phyloP scores from a whole-genome alignment of 768 basidiomycete genomes.

The Gyrodon lividus region DNA sequence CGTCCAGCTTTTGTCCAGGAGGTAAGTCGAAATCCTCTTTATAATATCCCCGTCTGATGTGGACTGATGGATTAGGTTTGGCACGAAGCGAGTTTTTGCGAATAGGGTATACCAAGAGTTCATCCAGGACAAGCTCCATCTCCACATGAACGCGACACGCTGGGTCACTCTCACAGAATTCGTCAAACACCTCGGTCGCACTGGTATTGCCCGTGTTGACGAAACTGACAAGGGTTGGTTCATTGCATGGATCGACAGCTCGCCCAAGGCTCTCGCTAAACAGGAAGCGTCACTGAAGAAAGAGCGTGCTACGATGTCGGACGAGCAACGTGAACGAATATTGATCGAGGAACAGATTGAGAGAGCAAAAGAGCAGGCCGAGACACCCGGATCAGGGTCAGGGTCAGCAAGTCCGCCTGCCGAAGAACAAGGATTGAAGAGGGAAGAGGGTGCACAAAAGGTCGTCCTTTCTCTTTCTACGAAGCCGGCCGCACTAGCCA shows the following conservation, averaged over 20 bases:
- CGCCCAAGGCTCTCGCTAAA: conserved; percentile 90
- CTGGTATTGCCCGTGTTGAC: conserved; percentile 87
- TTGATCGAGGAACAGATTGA: conserved; percentile 94
- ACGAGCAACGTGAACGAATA: conserved; percentile 90
- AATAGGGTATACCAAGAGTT: conserved; percentile 98
- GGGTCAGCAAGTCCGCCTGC: conserved; percentile 38
- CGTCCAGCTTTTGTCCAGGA: conserved; percentile 81
- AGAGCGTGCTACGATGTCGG: conserved; percentile 86
- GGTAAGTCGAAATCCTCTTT: conserved; percentile 43
- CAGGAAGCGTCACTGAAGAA: conserved; percentile 88
- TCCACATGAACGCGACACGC: conserved; percentile 98
- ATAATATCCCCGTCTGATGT: neutral
- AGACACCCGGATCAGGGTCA: conserved; percentile 26
- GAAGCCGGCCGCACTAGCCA: conserved; percentile 42
- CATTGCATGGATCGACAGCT: conserved; percentile 95
- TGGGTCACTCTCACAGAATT: conserved; percentile 99
- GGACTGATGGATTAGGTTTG: conserved; percentile 52
- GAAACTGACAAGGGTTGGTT: conserved; percentile 99
- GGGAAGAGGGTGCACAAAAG: conserved; percentile 70
- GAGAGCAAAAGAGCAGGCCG: conserved; percentile 62
- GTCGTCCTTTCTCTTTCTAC: conserved; percentile 71
- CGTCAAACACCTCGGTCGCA: conserved; percentile 80
- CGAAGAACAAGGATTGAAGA: conserved; percentile 60
- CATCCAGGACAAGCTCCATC: conserved; percentile 88
- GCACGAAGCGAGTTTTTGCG: conserved; percentile 91